Base-by-base conservation (phyloP, 1,284 basidiomycete genomes). In the Clitocybe nebularis region DNA sequence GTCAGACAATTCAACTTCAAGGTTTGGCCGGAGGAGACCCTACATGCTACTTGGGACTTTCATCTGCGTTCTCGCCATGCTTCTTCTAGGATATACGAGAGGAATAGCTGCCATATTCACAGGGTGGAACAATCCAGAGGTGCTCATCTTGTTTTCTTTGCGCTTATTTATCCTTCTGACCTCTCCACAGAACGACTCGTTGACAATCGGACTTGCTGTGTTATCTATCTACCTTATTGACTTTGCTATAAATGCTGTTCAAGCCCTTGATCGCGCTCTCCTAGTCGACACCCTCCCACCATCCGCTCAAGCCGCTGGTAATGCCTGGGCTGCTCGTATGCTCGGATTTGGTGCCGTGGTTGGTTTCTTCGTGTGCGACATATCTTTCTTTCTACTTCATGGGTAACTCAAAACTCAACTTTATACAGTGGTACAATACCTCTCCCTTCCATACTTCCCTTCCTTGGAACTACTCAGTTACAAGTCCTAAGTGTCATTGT, bases 251-350 rank as follows among this genome's bases (percentile, higher is more conserved):
- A 98, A 98, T 58, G 92, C 85, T 24, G 87, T 93, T 1, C 84
- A 87, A 62, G 89, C 91, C 0, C 77, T 89, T 20, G 89, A 93
- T 57, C 84, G 91, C 29, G 86, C 89, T 0, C 71, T 93, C 4
- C 67, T 92, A 11, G 83, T 93, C 0, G 85, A 89, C 50, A 81
- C 69, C 0, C 58, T 87, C 5, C 84, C 79, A 30, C 71, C 86
- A 0, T 63, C 74, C 0, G 73, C 82, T 36, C 95, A 98, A 61
- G 82, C 92, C 5, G 72, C 79, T 14, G 94, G 87, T 0, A 97
- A 94, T 60, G 95, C 94, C 0, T 99, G 95, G 94, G 93, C 91
- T 1, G 91, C 91, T 0, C 74, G 89, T 16, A 92, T 97, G 85
- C 70, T 86, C 38, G 88, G 87, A 0, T 57, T 90, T 25, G 92